Evolutionary conservation across 495 filamentous ascomycete species (phyloP).

Genomic region (Aspergillus ostianus): DNA sequence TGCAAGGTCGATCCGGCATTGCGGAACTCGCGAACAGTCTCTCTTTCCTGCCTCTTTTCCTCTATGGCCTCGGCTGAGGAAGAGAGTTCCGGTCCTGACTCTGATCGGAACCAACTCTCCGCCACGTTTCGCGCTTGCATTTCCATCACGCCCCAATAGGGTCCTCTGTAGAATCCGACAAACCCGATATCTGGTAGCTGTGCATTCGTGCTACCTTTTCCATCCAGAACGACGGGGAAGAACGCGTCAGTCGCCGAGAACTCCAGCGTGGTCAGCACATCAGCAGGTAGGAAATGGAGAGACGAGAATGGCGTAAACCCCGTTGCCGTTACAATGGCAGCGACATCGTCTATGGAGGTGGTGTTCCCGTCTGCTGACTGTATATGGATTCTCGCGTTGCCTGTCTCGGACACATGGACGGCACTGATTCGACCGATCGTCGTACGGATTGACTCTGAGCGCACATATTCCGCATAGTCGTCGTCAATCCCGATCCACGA

Average conservation of each 20-base stretch:
- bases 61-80: conserved; percentile 13
- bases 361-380: conserved; percentile 25
- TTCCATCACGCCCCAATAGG: conserved; percentile 86
- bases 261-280: conserved; percentile 55
- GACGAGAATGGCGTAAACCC: conserved; percentile 66
- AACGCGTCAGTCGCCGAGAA: conserved; percentile 53
- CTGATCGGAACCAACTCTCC: conserved; percentile 31
- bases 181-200: conserved; percentile 68
- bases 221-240: conserved; percentile 67
- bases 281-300: conserved; percentile 56
- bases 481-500: conserved; percentile 69
- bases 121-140: conserved; percentile 74
- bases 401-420: conserved; percentile 21
- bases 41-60: conserved; percentile 22
- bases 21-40: conserved; percentile 26
- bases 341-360: conserved; percentile 51
- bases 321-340: conserved; percentile 70
- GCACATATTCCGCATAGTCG: conserved; percentile 69
- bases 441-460: conserved; percentile 56
- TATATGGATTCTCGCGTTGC: conserved; percentile 33
- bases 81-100: background rate
- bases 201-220: conserved; percentile 60
- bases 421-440: conserved; percentile 34
- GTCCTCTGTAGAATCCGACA: conserved; percentile 81
- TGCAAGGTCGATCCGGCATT: conserved; percentile 51